A percentile compares a stretch with the other conserved stretches of the same genome.
These are phyloP conservation scores for Ophiostoma sp. DNA, from an alignment of 2,329 filamentous ascomycete species.

Conservation along the genomic window DNA sequence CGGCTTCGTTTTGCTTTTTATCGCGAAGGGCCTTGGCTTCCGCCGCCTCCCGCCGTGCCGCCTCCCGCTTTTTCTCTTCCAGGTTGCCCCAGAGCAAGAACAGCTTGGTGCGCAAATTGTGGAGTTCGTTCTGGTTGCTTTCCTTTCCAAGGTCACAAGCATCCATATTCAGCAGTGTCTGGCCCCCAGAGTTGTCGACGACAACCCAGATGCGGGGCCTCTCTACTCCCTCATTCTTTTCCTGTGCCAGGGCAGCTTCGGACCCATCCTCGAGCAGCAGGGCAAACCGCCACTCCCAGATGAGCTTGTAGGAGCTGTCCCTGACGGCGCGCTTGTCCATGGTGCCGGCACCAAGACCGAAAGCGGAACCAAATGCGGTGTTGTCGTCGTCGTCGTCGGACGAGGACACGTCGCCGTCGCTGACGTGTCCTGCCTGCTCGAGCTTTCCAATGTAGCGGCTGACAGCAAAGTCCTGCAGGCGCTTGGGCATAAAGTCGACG, in stretches of 20 bases:
- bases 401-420: not conserved
- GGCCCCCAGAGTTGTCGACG: conserved; percentile 55
- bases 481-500: conserved; percentile 70
- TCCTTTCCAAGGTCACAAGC: conserved; percentile 51
- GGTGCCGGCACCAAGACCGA: too few relatives aligned
- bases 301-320: conserved; percentile 29
- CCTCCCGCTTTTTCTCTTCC: conserved; percentile 63
- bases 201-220: conserved; percentile 58
- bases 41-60: conserved; percentile 8
- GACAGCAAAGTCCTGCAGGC: conserved; percentile 64
- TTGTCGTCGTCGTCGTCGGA: not conserved
- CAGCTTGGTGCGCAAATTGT: conserved; percentile 60
- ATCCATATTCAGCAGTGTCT: conserved; percentile 46
- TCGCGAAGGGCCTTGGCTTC: not conserved
- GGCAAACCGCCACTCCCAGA: conserved; percentile 81
- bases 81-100: conserved; percentile 82
- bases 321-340: not conserved
- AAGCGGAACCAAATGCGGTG: not conserved
- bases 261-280: conserved; percentile 72
- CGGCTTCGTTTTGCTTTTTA: conserved; percentile 31
- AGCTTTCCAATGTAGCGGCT: conserved; percentile 39
- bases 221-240: conserved; percentile 11
- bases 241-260: conserved; percentile 33
- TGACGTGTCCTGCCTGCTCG: conserved; percentile 17
- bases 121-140: conserved; percentile 42